Evolutionary conservation across 1,284 basidiomycete species (phyloP), one percentile per base, ranked within the genome.

Genomic region (Heterobasidion occidentale): DNA sequence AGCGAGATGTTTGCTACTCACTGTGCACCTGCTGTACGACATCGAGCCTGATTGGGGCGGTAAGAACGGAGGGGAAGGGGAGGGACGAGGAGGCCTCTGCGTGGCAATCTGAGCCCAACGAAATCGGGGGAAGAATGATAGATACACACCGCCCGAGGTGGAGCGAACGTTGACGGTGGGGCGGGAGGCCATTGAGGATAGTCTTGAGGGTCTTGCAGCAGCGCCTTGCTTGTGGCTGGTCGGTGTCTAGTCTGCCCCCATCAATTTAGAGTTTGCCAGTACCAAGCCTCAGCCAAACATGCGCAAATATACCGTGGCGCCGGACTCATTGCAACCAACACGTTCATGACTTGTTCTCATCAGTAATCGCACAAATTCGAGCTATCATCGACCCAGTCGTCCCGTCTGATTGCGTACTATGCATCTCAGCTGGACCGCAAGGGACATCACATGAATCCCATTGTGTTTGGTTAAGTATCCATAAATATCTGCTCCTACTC

Each of bases 21-120:
- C 94, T 99, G 92, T 99, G 94, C 62, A 99, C 94, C 74, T 94
- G 92, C 67, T 92, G 85, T 67, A 99, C 95, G 62, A 99, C 94
- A 84, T 99, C 96, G 71, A 96, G 87, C 77, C 96, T 86, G 78
- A 99, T 98, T 68, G 97, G 96, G 53, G 95, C 97, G 70, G 94
- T 95, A 72, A 99, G 83, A 72, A 99, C 97, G 68, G 94, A 93
- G 61, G 96, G 96, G 69, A 98, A 88, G 60, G 94, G 90, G 61
- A 97, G 85, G 58, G 94, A 96, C 74, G 84, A 81, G 54, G 92
- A 90, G 60, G 91, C 81, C 86, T 92, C 92, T 89, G 68, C 34
- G 62, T 62, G 59, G 56, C 33, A 15, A 57, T 8, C 55, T 56
- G n/a, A 54, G 14, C 34, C 51, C 17, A 49, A 36, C 17, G 14